Evolutionary conservation across 2,329 filamentous ascomycete species (phyloP), one percentile per base, ranked within the genome.

Genomic region (Alternaria brassicae): DNA sequence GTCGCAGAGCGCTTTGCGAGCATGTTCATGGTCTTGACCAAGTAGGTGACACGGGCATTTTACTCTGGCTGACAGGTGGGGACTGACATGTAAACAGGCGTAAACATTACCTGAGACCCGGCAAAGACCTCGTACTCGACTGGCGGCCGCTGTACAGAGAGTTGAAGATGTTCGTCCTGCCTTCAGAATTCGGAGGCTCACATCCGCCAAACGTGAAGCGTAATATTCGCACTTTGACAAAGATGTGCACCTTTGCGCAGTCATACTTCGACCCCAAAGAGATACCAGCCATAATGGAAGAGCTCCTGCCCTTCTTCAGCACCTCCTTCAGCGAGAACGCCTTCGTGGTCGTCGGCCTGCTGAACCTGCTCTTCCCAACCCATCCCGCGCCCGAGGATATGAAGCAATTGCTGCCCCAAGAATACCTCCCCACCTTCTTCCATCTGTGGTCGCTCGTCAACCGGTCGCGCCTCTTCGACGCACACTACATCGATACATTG

Each of bases 1-100:
- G 88, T 93, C 8, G 86, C 92, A 4, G 96, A 99, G 79, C 88
- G 94, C 60, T 99, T 99, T 77, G 87, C 94, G 44, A 95, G 92
- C 82, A 98, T 98, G 93, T 94, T 98, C 73, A 91, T 97, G 79
- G 89, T 92, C 10, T 81, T 99, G 69, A 96, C 93, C n/a, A 96
- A 95, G 93, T 95, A 81, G 79, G 89, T 81, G 40, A 21, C 23
- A 36, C 55, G 36, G 7, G 3, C 27, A 53, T 51, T 37, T 32
- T 45, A 52, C 21, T 37, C 28, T 39, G 44, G 3, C n/a, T 49
- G 25, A 44, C 30, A 32, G 25, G 21, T 28, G 75, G 15, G 13
- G n/a, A 59, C 71, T 76, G 62, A 76, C 76, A 73, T 52, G 63
- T 61, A 56, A 39, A 61, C 60, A 95, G 92, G 80, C 93, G 94